Percentiles rank a stretch among this genome's conserved stretches.
phyloP scores from a whole-genome alignment of 225 moss, liverwort and hornwort genomes.

The Pseudoscleropodium purum region DNA sequence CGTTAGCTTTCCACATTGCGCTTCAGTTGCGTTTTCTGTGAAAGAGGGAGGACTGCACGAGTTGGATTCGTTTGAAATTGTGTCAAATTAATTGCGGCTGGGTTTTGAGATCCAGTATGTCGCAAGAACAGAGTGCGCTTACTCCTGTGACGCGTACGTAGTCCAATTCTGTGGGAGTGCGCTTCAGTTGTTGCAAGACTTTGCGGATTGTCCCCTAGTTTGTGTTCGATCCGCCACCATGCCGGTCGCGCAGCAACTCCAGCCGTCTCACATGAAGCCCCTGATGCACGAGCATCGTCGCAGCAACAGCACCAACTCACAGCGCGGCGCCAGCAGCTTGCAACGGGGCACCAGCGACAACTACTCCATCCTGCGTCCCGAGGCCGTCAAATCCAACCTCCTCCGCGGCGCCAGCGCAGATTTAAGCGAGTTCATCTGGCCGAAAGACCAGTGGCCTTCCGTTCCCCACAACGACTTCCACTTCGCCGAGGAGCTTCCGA shows the following conservation, averaged over 20 bases:
- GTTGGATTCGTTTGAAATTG: neutral
- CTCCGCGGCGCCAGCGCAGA: slow-evolving; percentile 36
- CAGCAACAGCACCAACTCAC: neutral
- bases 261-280: slow-evolving; percentile 5
- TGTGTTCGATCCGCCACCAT: neutral
- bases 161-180: neutral
- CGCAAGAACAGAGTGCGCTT: neutral
- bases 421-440: slow-evolving; percentile 50
- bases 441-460: slow-evolving; percentile 37
- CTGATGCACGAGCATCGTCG: slow-evolving; percentile 20
- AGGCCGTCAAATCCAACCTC: slow-evolving; percentile 33
- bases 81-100: neutral
- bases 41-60: neutral
- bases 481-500: slow-evolving; percentile 34
- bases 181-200: neutral
- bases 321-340: slow-evolving; percentile 1
- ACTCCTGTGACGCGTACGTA: neutral
- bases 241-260: slow-evolving; percentile 2
- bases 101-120: neutral
- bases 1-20: neutral
- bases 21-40: neutral
- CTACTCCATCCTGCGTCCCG: slow-evolving; percentile 13
- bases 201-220: neutral
- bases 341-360: slow-evolving; percentile 28
- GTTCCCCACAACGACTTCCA: slow-evolving; percentile 37